Evolutionary conservation across 2,329 filamentous ascomycete species (phyloP), one percentile per base, ranked within the genome.

Genomic region (Xylaria sp.): DNA sequence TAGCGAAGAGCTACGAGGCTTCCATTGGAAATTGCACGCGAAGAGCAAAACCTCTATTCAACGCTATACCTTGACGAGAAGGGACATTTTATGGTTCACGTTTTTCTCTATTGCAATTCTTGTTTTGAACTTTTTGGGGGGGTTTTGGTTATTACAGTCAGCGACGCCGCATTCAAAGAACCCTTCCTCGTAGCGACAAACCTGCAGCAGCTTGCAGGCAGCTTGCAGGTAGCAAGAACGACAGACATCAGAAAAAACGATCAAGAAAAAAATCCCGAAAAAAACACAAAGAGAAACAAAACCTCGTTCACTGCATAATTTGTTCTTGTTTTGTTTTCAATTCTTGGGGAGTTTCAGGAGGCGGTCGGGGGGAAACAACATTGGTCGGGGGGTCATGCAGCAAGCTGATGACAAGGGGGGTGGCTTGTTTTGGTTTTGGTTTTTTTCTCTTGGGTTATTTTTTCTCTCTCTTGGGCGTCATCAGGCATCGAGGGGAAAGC

Each of bases 401-500:
- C 58, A 53, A 66, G 63, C 66, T 68, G 62, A 69, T 59, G 53
- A 56, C 63, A 54, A 63, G 63, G 65, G 28, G 65, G 59, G 57
- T 61, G 66, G 51, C 51, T 65, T 61, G 51, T 26, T 44, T 46
- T 46, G 33, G 33, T 33, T 33, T 9, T 33, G 33, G 33, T 2
- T 33, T 33, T 33, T 33, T 33, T 33, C 7, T 33, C 33, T 60
- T 65, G 40, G 15, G 28, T 28, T 28, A 33, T 10, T 46, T 46
- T 40, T 40, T 40, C 17, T 53, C 42, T n/a, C 31, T 63, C 17
- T 68, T 69, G 57, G 64, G 65, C 64, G 63, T 67, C 64, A 65
- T 69, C 51, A 67, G 67, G 67, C 64, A 69, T 64, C 64, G 67
- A 69, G 58, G 49, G 49, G 60, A 51, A 57, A 48, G 58, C 59